Percentiles rank a stretch among this genome's conserved stretches.
Conservation (phyloP, 192 early-diverging fungal genomes). For the Coemansia sp. region DNA sequence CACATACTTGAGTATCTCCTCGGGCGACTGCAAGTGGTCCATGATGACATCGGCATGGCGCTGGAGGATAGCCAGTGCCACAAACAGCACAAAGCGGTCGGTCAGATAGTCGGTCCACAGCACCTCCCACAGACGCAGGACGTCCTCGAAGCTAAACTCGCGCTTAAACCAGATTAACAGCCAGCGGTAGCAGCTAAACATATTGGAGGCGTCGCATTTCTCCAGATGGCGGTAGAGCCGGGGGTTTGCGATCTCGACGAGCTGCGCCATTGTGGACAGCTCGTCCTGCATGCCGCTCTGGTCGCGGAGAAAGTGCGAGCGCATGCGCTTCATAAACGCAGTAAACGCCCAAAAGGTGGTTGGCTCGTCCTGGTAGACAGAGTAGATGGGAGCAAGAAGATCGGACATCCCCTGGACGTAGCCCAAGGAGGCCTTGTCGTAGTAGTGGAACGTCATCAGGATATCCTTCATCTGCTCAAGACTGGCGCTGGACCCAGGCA, state of each 20-base stretch:
- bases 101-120: slow-evolving; percentile 73
- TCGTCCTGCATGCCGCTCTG: slow-evolving; percentile 94
- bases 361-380: slow-evolving; percentile 82
- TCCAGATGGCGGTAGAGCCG: slow-evolving; percentile 78
- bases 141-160: slow-evolving; percentile 87
- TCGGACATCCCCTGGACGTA: slow-evolving; percentile 99
- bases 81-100: slow-evolving; percentile 85
- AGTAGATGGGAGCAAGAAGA: slow-evolving; percentile 84
- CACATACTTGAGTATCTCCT: slow-evolving; percentile 91
- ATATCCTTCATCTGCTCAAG: slow-evolving; percentile 88
- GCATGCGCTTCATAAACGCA: slow-evolving; percentile 86
- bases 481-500: slow-evolving; percentile 66
- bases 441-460: slow-evolving; percentile 86
- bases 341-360: slow-evolving; percentile 93
- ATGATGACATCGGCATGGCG: slow-evolving; percentile 79
- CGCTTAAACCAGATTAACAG: slow-evolving; percentile 95
- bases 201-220: slow-evolving; percentile 74
- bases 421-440: slow-evolving; percentile 63
- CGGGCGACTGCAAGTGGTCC: slow-evolving; percentile 75
- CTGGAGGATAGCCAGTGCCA: slow-evolving; percentile 93
- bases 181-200: slow-evolving; percentile 99
- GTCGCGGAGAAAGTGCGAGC: slow-evolving; percentile 87
- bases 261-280: slow-evolving; percentile 70
- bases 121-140: slow-evolving; percentile 86
- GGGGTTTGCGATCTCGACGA: slow-evolving; percentile 88